A percentile compares a stretch with the other conserved stretches of the same genome.
These are phyloP conservation scores for Syzygium aqueum DNA, from an alignment of 345 rosid species.

Conservation along the genomic window DNA sequence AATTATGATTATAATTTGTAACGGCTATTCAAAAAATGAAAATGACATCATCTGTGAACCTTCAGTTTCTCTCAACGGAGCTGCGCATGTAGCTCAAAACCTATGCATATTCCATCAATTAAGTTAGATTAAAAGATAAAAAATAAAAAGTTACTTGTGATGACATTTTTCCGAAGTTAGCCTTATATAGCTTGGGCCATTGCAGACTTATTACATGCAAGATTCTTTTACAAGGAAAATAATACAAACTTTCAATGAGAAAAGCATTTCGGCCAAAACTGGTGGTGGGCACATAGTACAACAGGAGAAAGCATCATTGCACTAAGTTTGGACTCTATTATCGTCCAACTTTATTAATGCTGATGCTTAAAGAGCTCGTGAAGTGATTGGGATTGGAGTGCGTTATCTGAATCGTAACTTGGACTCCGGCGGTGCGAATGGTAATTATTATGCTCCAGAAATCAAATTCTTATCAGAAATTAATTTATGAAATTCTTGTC, in stretches of 20 bases:
- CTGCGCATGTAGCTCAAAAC: too few species aligned
- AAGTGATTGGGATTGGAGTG: neutral
- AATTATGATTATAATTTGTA: neutral
- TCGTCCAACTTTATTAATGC: neutral
- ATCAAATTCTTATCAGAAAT: too few species aligned
- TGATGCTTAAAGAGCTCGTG: neutral
- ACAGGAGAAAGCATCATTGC: neutral
- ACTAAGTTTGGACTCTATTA: neutral
- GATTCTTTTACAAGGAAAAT: neutral
- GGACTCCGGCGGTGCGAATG: neutral
- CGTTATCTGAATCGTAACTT: neutral
- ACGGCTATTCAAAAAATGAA: neutral
- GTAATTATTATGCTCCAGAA: too few species aligned
- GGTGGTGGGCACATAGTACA: neutral
- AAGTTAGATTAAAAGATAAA: too few species aligned
- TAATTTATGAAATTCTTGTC: too few species aligned
- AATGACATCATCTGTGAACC: neutral
- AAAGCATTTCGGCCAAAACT: neutral
- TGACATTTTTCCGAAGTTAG: neutral
- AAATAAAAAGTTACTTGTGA: too few species aligned
- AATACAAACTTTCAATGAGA: fast-evolving
- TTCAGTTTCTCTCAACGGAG: neutral
- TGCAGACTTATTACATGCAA: neutral
- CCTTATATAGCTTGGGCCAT: neutral
- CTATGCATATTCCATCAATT: too few species aligned